phyloP scores from a whole-genome alignment of 2,329 filamentous ascomycete genomes.

The Neofusicoccum umdonicola region DNA sequence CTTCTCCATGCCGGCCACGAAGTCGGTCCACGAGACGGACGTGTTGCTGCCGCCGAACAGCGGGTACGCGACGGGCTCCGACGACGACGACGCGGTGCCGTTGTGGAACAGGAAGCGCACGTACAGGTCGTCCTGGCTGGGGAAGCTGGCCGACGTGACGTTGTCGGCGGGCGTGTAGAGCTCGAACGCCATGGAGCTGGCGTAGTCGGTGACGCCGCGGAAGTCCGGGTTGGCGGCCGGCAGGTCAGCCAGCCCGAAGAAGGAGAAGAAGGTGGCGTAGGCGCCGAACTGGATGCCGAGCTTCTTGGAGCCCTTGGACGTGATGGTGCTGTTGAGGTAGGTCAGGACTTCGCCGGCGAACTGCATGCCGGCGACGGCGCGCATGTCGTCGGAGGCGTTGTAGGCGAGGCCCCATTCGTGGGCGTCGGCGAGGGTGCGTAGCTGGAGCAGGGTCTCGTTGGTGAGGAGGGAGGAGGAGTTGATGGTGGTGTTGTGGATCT shows the following conservation, averaged over 20 bases:
- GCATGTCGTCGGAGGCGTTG: constrained; percentile 57
- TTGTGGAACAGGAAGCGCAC: constrained; percentile 65
- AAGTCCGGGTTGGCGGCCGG: constrained; percentile 58
- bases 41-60: constrained; percentile 58
- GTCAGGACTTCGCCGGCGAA: constrained; percentile 47
- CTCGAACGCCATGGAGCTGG: constrained; percentile 78
- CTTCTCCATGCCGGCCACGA: constrained; percentile 60
- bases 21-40: constrained; percentile 66
- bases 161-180: constrained; percentile 52
- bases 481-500: constrained; percentile 63
- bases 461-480: constrained; percentile 57
- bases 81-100: constrained; percentile 50
- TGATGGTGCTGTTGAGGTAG: constrained; percentile 46
- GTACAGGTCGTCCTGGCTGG: constrained; percentile 49
- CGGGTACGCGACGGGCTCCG: constrained; percentile 54
- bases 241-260: constrained; percentile 60
- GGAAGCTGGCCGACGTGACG: constrained; percentile 38
- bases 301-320: constrained; percentile 37
- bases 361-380: constrained; percentile 48
- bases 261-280: constrained; percentile 60
- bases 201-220: constrained; percentile 78
- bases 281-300: constrained; percentile 59
- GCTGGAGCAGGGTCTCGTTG: constrained; percentile 59
- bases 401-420: constrained; percentile 84
- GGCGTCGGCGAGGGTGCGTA: constrained; percentile 70